Base-by-base conservation (phyloP, 176 grass and related monocot species). In the Canna indica region DNA sequence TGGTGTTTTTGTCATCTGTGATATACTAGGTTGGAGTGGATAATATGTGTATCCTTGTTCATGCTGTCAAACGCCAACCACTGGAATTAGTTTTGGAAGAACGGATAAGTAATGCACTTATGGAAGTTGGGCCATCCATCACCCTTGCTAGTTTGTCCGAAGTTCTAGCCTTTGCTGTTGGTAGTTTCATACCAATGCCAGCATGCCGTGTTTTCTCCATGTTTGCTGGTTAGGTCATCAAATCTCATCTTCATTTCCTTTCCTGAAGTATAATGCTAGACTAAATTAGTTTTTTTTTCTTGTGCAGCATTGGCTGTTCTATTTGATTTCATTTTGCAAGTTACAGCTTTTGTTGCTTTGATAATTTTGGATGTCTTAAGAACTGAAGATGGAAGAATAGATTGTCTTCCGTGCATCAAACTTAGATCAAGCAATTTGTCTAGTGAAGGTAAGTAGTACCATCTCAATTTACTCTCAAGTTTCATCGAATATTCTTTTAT, bases 41-140 rank as follows among this genome's bases (percentile, higher is more conserved):
- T 78, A 99, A 99, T 80, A 99, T 99, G 94, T 99, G 94, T 79
- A 99, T 99, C 72, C 83, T 99, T 77, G 89, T 99, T 52, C 88
- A 93, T 77, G 81, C 94, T 71, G 88, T 99, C 28, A 99, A 99
- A 77, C 89, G 94, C 16, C 89, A 99, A 77, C 69, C 88, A 35
- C 45, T 68, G 28, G 82, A 76, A 16, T 81, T 79, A 27, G 46
- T 75, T 61, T 93, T 99, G 79, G 89, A 99, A 85, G 73, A 79
- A 39, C 75, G 80, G 14, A 83, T 99, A 83, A 85, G 86, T 74
- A 70, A 75, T 68, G 86, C 94, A 75, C 67, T 99, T 77, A 81
- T 86, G 70, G 89, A 99, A 93, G 94, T 91, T 74, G 94, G 94
- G 65, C 94, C 94, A 64, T 99, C 94, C 53, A 99, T 99, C 76